phyloP scores from a whole-genome alignment of 202 grass and related monocot species.

The Digitaria exilis region DNA sequence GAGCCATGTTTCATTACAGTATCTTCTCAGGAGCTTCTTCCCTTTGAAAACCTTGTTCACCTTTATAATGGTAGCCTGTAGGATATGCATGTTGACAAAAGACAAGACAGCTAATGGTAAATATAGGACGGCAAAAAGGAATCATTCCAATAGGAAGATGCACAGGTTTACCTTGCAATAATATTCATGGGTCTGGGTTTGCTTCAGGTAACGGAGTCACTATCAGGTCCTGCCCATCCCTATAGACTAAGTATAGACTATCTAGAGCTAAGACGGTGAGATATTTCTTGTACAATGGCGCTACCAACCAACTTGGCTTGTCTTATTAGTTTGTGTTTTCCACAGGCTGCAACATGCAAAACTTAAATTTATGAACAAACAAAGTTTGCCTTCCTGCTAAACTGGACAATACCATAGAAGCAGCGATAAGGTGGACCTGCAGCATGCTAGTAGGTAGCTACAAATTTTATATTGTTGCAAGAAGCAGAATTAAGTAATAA shows the following conservation, averaged over 20 bases:
- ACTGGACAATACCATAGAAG: constrained; percentile 7
- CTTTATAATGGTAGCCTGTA: constrained; percentile 23
- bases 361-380: neutral
- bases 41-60: constrained; percentile 17
- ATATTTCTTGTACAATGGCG: constrained; percentile 29
- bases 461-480: neutral
- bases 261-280: constrained; percentile 9
- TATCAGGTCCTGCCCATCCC: constrained; percentile 20
- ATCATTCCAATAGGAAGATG: constrained; percentile 16
- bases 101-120: constrained; percentile 14
- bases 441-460: neutral
- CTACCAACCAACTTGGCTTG: constrained; percentile 32
- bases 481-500: constrained; percentile 18
- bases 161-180: constrained; percentile 22
- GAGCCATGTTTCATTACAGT: constrained; percentile 59
- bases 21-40: constrained; percentile 15
- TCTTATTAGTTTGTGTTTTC: constrained; percentile 42
- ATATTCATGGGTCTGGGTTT: neutral
- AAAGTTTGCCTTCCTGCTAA: neutral
- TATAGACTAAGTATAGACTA: constrained; percentile 12
- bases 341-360: constrained; percentile 15
- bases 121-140: constrained; percentile 16
- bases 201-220: constrained; percentile 21
- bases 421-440: constrained; percentile 1
- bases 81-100: neutral